These are phyloP conservation scores for Sugiyamaella mastotermitis DNA, from an alignment of 805 yeast species.

Conservation along the genomic window DNA sequence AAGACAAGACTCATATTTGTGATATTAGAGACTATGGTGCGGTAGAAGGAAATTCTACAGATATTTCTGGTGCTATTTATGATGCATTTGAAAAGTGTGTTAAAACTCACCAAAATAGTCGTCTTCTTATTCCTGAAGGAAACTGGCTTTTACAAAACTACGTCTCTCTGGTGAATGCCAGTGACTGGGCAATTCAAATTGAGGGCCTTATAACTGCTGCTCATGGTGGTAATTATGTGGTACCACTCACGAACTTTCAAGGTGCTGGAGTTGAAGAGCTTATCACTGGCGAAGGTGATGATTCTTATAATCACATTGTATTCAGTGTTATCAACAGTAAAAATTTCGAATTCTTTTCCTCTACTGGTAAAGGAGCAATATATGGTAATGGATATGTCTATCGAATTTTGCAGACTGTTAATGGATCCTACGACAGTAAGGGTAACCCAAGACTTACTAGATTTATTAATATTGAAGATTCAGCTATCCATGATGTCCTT, in stretches of 20 bases:
- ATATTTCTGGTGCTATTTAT: conserved; percentile 1
- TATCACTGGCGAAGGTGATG: conserved; percentile 1
- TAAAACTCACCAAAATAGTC: not conserved
- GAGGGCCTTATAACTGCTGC: conserved; percentile 3
- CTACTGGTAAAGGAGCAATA: not conserved
- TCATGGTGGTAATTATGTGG: conserved; percentile 1
- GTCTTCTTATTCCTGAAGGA: conserved; percentile 1
- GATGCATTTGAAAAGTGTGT: conserved; percentile 1
- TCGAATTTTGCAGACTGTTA: not conserved
- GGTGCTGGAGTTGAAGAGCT: conserved; percentile 2
- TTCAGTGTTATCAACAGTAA: conserved; percentile 1
- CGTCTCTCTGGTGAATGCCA: conserved; percentile 1
- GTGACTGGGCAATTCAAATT: conserved; percentile 3
- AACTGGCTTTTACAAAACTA: not conserved
- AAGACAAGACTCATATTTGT: conserved; percentile 2
- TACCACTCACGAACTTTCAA: not conserved
- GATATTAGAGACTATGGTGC: conserved; percentile 2
- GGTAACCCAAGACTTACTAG: conserved; percentile 2
- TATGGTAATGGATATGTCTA: conserved; percentile 1
- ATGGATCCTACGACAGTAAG: not conserved
- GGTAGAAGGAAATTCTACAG: not conserved
- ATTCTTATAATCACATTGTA: conserved; percentile 1
- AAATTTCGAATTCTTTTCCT: conserved; percentile 1
- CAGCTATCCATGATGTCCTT: conserved; percentile 1
- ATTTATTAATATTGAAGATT: not conserved